Percentiles rank a stretch among this genome's conserved stretches.
Evolutionary conservation across 768 basidiomycete genomes (phyloP).

Genomic region (Agrocybe praecox): DNA sequence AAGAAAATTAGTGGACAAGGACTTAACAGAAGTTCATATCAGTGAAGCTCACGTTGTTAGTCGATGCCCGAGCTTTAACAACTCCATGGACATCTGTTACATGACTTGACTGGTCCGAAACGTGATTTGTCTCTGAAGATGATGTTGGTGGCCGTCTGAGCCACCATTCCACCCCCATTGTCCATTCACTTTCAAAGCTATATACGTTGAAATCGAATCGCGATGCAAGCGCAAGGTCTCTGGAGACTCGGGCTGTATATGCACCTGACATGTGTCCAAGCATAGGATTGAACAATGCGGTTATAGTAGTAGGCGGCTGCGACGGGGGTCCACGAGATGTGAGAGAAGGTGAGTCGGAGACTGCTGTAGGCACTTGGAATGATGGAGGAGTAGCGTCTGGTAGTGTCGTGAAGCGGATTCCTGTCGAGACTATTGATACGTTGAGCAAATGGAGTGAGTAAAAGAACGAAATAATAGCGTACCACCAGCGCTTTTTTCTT

Average conservation of each 20-base stretch:
- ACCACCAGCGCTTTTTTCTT: conserved; percentile 93
- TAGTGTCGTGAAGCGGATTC: conserved; percentile 91
- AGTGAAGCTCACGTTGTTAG: conserved; percentile 70
- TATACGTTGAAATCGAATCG: conserved; percentile 97
- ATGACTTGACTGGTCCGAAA: conserved; percentile 6
- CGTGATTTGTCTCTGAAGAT: conserved; percentile 20
- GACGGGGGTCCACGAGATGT: conserved; percentile 42
- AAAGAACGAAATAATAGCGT: conserved; percentile 6
- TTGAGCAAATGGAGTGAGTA: background rate
- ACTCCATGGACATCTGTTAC: conserved; percentile 68
- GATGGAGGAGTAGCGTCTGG: conserved; percentile 77
- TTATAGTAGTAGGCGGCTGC: conserved; percentile 93
- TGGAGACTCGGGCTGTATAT: conserved; percentile 86
- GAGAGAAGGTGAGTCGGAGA: conserved; percentile 36
- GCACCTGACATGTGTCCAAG: conserved; percentile 92
- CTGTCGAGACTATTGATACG: conserved; percentile 76
- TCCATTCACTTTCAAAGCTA: conserved; percentile 96
- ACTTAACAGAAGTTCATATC: background rate
- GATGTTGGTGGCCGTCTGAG: conserved; percentile 58
- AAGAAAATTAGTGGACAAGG: background rate
- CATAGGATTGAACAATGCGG: conserved; percentile 95
- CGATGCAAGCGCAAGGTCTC: conserved; percentile 83
- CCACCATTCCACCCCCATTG: conserved; percentile 97
- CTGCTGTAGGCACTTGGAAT: conserved; percentile 44
- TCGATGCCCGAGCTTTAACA: conserved; percentile 87